These are phyloP conservation scores for Sporothrix sp. DNA, from an alignment of 2,329 filamentous ascomycete species.

Conservation along the genomic window DNA sequence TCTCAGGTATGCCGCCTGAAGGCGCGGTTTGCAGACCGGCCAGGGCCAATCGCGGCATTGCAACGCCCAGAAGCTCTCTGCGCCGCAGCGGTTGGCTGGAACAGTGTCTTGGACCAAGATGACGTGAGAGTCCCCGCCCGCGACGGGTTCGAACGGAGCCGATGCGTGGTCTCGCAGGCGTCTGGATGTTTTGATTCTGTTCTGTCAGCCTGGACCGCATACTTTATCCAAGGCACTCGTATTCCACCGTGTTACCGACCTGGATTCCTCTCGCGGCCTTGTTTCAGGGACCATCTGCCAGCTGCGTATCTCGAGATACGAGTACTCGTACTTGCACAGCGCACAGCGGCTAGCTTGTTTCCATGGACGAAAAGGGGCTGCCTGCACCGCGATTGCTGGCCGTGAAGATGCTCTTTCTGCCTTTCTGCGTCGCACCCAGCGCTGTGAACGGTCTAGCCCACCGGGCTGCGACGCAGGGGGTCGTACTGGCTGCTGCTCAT, in stretches of 20 bases:
- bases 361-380: no score
- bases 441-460: not conserved
- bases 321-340: no score
- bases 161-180: no score
- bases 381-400: no score
- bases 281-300: not conserved
- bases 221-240: no score
- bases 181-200: no score
- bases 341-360: not conserved
- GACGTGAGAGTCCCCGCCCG: slow-evolving; percentile 4
- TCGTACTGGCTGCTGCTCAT: not conserved
- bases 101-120: slow-evolving; percentile 1
- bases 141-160: not conserved
- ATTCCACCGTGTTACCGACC: no score
- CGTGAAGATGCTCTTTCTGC: no score
- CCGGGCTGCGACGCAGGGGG: slow-evolving; percentile 1
- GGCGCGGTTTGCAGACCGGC: not conserved
- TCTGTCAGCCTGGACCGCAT: no score
- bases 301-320: no score
- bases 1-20: not conserved
- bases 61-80: not conserved
- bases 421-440: not conserved
- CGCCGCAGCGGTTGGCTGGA: not conserved
- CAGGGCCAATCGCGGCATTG: not conserved
- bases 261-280: not conserved